phyloP scores from a whole-genome alignment of 1,284 basidiomycete species.

The Sanghuangporus weigelae region DNA sequence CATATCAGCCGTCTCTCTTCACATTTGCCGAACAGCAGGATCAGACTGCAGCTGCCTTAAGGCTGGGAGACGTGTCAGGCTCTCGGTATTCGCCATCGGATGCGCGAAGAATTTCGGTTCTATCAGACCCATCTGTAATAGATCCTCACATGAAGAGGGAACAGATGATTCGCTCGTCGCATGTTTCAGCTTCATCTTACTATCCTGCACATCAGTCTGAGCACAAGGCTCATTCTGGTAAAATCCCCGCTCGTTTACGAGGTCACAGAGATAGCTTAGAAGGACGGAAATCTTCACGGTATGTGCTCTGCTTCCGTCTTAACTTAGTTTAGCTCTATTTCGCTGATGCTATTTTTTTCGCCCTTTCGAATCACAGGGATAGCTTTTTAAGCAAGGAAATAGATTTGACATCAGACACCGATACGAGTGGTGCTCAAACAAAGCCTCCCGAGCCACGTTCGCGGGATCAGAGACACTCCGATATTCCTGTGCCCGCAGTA shows the following conservation, averaged over 20 bases:
- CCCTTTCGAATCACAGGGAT: neutral
- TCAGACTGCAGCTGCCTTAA: neutral
- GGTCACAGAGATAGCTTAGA: conserved; percentile 6
- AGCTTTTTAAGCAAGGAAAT: conserved; percentile 12
- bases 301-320: neutral
- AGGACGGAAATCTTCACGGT: conserved; percentile 15
- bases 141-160: conserved; percentile 14
- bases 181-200: conserved; percentile 11
- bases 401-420: conserved; percentile 3
- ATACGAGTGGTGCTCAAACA: neutral
- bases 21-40: conserved; percentile 17
- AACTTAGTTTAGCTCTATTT: neutral
- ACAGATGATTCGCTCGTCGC: conserved; percentile 2
- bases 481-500: conserved; percentile 7
- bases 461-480: conserved; percentile 9
- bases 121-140: conserved; percentile 18
- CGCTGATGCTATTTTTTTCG: neutral
- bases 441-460: neutral
- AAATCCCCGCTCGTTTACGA: neutral
- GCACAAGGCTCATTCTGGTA: neutral
- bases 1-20: conserved; percentile 17
- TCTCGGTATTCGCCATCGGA: conserved; percentile 8
- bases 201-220: conserved; percentile 1
- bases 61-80: neutral
- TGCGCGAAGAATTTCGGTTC: conserved; percentile 12